phyloP scores from a whole-genome alignment of 371 early-diverging fungal genomes.

The Mortierella sp. region DNA sequence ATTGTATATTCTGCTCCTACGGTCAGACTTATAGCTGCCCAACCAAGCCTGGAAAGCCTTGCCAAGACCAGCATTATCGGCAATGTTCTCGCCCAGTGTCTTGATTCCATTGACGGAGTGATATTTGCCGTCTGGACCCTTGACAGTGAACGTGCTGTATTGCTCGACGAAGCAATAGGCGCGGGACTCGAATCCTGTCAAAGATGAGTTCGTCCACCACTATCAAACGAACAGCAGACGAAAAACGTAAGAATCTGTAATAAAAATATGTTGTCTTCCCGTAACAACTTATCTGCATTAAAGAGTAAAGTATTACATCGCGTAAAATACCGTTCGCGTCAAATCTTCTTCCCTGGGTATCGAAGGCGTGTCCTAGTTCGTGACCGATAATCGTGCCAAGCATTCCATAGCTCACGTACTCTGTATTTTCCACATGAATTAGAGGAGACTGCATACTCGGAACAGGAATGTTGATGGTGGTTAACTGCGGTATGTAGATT shows the following conservation, averaged over 20 bases:
- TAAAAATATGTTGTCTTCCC: no score
- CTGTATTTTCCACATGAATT: neutral
- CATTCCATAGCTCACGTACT: neutral
- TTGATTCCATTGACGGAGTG: constrained; percentile 63
- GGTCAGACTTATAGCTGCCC: constrained; percentile 18
- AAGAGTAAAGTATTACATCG: neutral
- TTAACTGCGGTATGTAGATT: neutral
- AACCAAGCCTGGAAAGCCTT: constrained; percentile 58
- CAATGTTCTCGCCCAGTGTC: constrained; percentile 77
- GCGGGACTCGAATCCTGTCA: constrained; percentile 58
- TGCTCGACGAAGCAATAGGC: constrained; percentile 72
- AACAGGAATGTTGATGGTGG: neutral
- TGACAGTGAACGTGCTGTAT: constrained; percentile 63
- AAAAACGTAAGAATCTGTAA: no score
- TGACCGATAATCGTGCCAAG: neutral
- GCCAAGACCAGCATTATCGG: constrained; percentile 72
- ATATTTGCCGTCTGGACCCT: constrained; percentile 53
- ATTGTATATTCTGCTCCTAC: neutral
- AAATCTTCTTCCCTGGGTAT: neutral
- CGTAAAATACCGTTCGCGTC: no score
- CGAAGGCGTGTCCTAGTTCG: neutral
- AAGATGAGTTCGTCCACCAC: constrained; percentile 46
- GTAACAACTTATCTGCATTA: no score
- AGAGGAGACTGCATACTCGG: neutral
- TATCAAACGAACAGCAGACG: neutral